These are phyloP conservation scores for Pichia sp. DNA, from an alignment of 1,139 yeast species.

Conservation along the genomic window DNA sequence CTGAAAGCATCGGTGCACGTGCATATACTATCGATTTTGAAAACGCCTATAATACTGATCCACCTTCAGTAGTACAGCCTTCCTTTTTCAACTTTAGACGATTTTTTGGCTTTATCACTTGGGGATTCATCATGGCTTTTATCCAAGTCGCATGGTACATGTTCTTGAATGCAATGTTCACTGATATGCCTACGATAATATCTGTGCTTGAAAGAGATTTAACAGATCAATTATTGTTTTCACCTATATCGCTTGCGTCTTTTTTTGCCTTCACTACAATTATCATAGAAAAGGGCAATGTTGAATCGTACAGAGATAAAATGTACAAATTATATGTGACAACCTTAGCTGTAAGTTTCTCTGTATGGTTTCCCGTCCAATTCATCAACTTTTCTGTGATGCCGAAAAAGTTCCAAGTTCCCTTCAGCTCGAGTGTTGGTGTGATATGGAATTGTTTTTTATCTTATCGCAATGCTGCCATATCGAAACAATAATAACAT, in stretches of 20 bases:
- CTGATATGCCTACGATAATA: conserved; percentile 75
- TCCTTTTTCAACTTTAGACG: conserved; percentile 57
- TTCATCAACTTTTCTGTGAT: conserved; percentile 79
- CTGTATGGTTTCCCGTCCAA: conserved; percentile 95
- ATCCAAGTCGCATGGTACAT: conserved; percentile 88
- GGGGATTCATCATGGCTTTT: conserved; percentile 84
- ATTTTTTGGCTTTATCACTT: conserved; percentile 73
- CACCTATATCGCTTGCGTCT: conserved; percentile 77
- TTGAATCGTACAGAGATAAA: conserved; percentile 60
- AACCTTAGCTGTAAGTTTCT: conserved; percentile 73
- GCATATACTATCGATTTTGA: conserved; percentile 11
- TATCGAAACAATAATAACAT: not conserved
- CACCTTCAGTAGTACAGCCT: conserved; percentile 7
- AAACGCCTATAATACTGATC: not conserved
- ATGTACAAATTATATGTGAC: conserved; percentile 63
- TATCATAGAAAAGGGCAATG: conserved; percentile 71
- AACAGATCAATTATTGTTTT: conserved; percentile 84
- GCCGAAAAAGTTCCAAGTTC: conserved; percentile 81
- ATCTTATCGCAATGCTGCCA: conserved; percentile 60
- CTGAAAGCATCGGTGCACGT: conserved; percentile 14
- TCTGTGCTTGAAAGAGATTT: conserved; percentile 82
- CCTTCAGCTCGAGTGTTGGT: conserved; percentile 85
- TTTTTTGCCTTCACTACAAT: conserved; percentile 84
- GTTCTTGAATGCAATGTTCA: conserved; percentile 69
- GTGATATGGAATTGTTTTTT: conserved; percentile 91